Evolutionary conservation across 225 moss, liverwort and hornwort genomes (phyloP), one percentile per base, ranked within the genome.

Genomic region (Antitrichia curtipendula): DNA sequence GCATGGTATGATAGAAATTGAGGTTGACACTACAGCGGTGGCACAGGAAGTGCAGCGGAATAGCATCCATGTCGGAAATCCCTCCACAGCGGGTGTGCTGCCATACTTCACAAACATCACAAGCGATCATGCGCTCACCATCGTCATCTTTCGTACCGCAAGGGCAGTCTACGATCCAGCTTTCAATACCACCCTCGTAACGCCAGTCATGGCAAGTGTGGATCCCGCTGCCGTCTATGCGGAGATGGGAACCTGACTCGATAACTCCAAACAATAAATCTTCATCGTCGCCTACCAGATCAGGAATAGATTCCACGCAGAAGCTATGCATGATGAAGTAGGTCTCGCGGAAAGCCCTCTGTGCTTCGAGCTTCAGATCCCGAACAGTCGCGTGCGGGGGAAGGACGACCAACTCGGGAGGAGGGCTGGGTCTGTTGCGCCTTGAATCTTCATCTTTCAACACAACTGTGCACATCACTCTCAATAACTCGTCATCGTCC

Each of bases 31-130:
- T 97, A 84, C 99, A 99, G 71, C 99, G 97, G 84, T 99, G 99
- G 89, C 99, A 99, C 43, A 99, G 88, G 89, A 99, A 99, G 28
- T 96, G 95, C 85, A 96, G 96, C 84, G 99, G 99, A 69, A 96
- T 95, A 24, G 97, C 95, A 89, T 99, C 99, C 88, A 96, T 92
- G 87, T 99, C 97, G 57, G 99, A 96, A 86, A 99, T 99, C 10
- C 95, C 99, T 25, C 99, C 99, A 80, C 99, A 99, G 79, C 99
- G 96, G 41, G 99, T 99, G 89, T 99, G 99, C 93, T 99, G 99
- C 99, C 99, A 99, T 86, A 93, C 93, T 88, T 99, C 99, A 86
- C 99, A 99, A 58, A 95, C 95, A 92, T 99, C 99, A 88, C 99
- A 99, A 43, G 99, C 96, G 89, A 99, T 99, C 99, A 99, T 99